Evolutionary conservation across 2,329 filamentous ascomycete genomes (phyloP), one percentile per base, ranked within the genome.

Genomic region (Fusarium chuoi): DNA sequence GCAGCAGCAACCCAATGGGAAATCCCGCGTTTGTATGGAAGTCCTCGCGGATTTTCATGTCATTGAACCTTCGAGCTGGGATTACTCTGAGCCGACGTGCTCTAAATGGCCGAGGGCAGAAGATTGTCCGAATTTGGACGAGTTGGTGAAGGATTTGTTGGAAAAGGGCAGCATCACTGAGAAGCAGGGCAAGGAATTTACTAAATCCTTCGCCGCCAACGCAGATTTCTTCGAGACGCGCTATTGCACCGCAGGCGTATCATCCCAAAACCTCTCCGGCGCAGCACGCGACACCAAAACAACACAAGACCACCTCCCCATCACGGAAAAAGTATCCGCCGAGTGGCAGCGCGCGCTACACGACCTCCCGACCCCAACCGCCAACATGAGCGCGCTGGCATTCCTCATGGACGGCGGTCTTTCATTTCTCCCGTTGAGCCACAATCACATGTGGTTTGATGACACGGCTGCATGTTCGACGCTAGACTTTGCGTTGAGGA

Each of bases 401-500:
- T 88, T 87, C 35, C 61, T 84, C 4, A 82, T 87, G 79, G 87
- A 88, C 38, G 83, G 80, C 0, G 84, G 78, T 0, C 71, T 88
- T 7, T 78, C 84, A 0, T 87, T 88, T 42, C 39, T 84, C 3
- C 85, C 86, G 0, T 70, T 88, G 56, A 79, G 78, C 3, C 85
- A 86, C 58, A 81, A 78, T 57, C 80, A 85, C 15, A 74, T 82
- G 78, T 85, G 81, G 73, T 79, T 87, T 42, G 82, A 84, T 4
- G 85, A 88, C 42, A 80, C 80, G 0, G 81, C 72, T 12, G 85
- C 86, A 5, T 86, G 83, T 58, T 84, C 83, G 5, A 84, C 82
- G 15, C 73, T 88, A n/a, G 87, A 89, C 70, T 88, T 88, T 75
- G 83, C 87, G 7, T 64, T 89, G 63, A 79, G 87, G 1, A 71